Conservation (phyloP, 139 green algal genomes). For the Trebouxia sp. region DNA sequence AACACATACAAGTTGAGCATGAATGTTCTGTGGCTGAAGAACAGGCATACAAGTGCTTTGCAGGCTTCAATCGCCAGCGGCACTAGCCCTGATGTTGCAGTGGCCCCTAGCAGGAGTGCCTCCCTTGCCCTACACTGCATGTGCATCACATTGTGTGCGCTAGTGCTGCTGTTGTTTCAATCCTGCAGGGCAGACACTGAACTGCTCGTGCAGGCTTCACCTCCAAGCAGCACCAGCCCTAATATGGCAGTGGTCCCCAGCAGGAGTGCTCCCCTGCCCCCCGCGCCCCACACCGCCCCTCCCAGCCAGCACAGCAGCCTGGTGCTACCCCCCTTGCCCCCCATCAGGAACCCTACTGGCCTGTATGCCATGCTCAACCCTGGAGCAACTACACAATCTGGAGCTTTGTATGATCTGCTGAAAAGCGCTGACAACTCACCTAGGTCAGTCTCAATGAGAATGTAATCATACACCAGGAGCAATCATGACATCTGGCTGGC, state of each 20-base stretch:
- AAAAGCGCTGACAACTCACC: conserved; percentile 7
- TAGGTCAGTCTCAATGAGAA: neutral
- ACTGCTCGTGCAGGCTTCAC: neutral
- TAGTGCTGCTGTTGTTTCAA: no score
- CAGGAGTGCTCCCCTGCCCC: neutral
- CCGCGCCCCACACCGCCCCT: neutral
- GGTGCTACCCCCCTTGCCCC: neutral
- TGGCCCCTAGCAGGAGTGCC: no score
- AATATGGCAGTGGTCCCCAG: neutral
- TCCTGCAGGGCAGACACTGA: no score
- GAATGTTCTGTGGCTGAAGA: no score
- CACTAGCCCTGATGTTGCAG: no score
- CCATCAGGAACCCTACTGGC: conserved; percentile 4
- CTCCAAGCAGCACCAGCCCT: neutral
- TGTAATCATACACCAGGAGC: no score
- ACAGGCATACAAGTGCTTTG: no score
- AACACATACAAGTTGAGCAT: no score
- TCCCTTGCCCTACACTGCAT: no score
- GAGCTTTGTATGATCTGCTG: conserved; percentile 19
- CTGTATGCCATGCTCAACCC: conserved; percentile 18
- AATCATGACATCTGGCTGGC: no score
- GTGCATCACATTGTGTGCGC: no score
- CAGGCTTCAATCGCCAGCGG: no score
- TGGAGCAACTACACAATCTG: neutral
- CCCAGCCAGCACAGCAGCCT: conserved; percentile 2